phyloP scores from a whole-genome alignment of 345 rosid species.

The Mercurialis annua region DNA sequence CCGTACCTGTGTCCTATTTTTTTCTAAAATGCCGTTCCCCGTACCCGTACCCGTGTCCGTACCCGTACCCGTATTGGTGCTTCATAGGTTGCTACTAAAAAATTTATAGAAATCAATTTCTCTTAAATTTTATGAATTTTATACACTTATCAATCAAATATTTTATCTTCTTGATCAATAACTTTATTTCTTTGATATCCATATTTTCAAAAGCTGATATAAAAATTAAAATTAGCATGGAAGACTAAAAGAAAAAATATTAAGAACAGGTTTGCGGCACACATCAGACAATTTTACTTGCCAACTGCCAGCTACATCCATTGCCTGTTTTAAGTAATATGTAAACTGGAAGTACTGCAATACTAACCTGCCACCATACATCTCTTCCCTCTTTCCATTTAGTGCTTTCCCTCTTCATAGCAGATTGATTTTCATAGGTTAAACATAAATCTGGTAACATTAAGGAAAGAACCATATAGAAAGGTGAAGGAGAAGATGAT shows the following conservation, averaged over 20 bases:
- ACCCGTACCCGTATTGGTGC: no score
- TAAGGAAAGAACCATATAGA: neutral
- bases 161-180: no score
- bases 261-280: neutral
- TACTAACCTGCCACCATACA: slow-evolving; percentile 90
- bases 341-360: neutral
- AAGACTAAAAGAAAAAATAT: neutral
- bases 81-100: no score
- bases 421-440: slow-evolving; percentile 69
- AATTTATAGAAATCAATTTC: no score
- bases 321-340: neutral
- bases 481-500: neutral
- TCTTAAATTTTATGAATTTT: no score
- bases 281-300: neutral
- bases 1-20: no score
- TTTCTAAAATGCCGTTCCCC: no score
- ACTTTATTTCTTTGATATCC: no score
- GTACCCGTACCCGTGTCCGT: no score
- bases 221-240: no score
- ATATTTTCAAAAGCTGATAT: no score
- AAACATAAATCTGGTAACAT: slow-evolving; percentile 59
- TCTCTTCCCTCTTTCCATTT: slow-evolving; percentile 89
- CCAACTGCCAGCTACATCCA: neutral
- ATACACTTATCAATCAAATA: no score
- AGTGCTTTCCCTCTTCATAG: slow-evolving; percentile 67